Evolutionary conservation across 768 basidiomycete species (phyloP), one percentile per base, ranked within the genome.

Genomic region (Mycena chlorophos): DNA sequence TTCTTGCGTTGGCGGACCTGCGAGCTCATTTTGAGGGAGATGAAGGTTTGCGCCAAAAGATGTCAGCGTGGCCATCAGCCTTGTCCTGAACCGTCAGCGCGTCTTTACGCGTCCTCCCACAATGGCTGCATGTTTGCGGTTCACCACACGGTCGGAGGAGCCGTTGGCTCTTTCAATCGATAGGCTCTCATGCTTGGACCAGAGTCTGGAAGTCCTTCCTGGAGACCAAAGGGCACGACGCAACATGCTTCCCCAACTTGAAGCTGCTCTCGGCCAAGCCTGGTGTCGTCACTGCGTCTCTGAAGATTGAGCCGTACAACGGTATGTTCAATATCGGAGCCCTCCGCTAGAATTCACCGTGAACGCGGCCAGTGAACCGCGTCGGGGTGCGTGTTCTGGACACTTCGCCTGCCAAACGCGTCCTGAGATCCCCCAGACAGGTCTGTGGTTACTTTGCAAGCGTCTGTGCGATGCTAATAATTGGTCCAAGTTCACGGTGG

Each of bases 211-310:
- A 83, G 65, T 89, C 87, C 4, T 92, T 93, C 65, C 59, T 91
- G 2, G 82, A 86, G 42, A 88, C 84, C 61, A 79, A 84, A 91
- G 90, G 91, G 4, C 91, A 93, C 65, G 91, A 92, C 65, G 78
- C 80, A 19, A 83, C 81, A 54, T 91, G 91, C 65, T 89, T 92
- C 69, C 89, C 89, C 1, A 86, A 89, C 61, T 89, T 63, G 17
- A 27, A 14, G 23, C 6, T 17, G 26, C 23, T 31, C 47, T 74
- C 75, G 19, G 90, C 89, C 5, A 74, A 73, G n/a, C 91, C 91
- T 2, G 91, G 91, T n/a, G 61, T 72, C 0, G 81, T 94, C 5
- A 76, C 86, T 47, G 86, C 79, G 2, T 85, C 85, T 2, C 73
- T 94, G 56, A 83, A 84, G 68, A 80, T 93, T 47, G 88, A 90